Base-by-base conservation (phyloP, 164 flowering plant genomes). In the Annona cherimola region DNA sequence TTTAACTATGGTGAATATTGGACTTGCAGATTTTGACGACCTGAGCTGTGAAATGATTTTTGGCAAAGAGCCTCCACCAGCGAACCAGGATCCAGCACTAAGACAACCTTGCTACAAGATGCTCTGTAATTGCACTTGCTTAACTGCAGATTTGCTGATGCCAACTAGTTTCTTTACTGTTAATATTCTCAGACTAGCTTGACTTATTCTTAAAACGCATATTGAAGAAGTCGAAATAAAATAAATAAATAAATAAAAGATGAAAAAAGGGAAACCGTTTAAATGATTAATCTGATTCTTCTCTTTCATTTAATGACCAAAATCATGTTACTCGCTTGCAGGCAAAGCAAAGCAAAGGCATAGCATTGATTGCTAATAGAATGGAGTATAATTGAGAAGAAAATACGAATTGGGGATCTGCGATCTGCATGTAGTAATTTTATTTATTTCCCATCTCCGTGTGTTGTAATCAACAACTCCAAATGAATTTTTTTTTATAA, bases 41-140 rank as follows among this genome's bases (percentile, higher is more conserved):
- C 90, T 91, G 98, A 96, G 99, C 69, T 96, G 99, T 63, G 87
- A 92, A 57, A 90, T 96, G 92, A 85, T 87, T 71, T 93, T 85
- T 74, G 98, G 99, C 11, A 84, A 86, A 73, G 86, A 88, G 2
- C 97, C 99, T 72, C 95, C 93, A 6, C 81, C 80, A 42, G 66
- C 79, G 39, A 43, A 63, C 1, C 83, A 87, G 41, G 99, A 96
- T 82, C 94, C 97, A 65, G 98, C 90, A 61, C 68, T 90, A 39
- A 83, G 79, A 42, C 95, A 92, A 75, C 98, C 99, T 40, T 96
- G 99, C 83, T 93, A 83, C 81, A 86, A 84, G 44, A 69, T 45
- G 75, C 78, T 83, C 75, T 96, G 99, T 92, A 91, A 81, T 65
- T 6, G 3, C 44, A 42, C 42, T 11, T 45, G 35, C 26, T 45